phyloP scores from a whole-genome alignment of 73 alveolate species.

The Paramecium sexaurelia region DNA sequence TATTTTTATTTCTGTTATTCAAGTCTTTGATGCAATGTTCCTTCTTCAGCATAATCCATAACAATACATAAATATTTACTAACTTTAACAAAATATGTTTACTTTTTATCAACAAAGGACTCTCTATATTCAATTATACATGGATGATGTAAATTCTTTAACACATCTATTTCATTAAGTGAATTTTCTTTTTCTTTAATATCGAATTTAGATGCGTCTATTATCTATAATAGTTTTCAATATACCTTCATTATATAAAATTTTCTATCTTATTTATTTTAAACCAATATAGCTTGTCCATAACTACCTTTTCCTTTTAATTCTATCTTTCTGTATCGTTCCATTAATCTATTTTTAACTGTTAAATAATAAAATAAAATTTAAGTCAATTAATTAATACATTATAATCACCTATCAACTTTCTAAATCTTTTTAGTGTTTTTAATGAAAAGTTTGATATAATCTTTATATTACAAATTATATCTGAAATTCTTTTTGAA shows the following conservation, averaged over 20 bases:
- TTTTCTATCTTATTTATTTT: slow-evolving; percentile 57
- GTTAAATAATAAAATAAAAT: slow-evolving; percentile 5
- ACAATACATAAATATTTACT: slow-evolving; percentile 80
- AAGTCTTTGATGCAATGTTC: slow-evolving; percentile 80
- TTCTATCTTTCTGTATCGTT: slow-evolving; percentile 61
- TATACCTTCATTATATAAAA: slow-evolving; percentile 66
- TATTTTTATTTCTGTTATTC: slow-evolving; percentile 67
- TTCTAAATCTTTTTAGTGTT: not conserved
- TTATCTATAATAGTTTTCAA: slow-evolving; percentile 14
- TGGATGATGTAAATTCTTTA: slow-evolving; percentile 69
- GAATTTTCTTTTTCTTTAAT: slow-evolving; percentile 63
- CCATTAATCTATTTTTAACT: slow-evolving; percentile 48
- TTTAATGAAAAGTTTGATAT: not conserved
- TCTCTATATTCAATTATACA: slow-evolving; percentile 68
- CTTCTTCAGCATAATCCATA: slow-evolving; percentile 92
- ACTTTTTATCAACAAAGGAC: slow-evolving; percentile 71
- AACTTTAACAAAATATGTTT: not conserved
- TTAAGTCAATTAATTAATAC: not conserved
- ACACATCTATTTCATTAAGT: slow-evolving; percentile 66
- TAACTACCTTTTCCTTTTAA: slow-evolving; percentile 67
- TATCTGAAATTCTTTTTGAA: not conserved
- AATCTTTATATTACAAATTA: not conserved
- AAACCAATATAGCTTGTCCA: slow-evolving; percentile 66
- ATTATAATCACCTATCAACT: not conserved
- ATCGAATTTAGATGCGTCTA: slow-evolving; percentile 55